Evolutionary conservation across 1,284 basidiomycete species (phyloP).

Genomic region (Pholiota adiposa): DNA sequence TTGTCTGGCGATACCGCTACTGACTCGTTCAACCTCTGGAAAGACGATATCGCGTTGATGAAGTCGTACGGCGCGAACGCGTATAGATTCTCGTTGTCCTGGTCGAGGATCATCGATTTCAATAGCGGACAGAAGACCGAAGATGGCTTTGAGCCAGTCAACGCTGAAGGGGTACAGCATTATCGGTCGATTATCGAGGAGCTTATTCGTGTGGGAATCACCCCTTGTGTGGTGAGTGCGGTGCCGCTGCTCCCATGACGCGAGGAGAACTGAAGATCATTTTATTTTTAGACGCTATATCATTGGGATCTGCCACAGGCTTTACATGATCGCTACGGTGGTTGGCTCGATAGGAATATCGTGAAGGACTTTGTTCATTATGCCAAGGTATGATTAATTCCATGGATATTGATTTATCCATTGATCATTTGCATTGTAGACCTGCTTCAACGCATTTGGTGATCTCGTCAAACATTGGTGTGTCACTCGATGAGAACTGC

Average conservation of each 20-base stretch:
- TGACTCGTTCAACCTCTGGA: conserved; percentile 71
- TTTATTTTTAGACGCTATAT: conserved; percentile 62
- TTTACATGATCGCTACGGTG: conserved; percentile 72
- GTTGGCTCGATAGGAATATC: conserved; percentile 72
- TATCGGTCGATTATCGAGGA: conserved; percentile 74
- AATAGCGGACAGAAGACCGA: conserved; percentile 35
- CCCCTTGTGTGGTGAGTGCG: conserved; percentile 62
- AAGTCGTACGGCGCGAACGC: conserved; percentile 61
- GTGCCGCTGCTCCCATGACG: neutral
- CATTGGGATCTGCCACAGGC: conserved; percentile 81
- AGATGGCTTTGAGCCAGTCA: conserved; percentile 72
- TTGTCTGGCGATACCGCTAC: conserved; percentile 71
- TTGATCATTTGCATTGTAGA: conserved; percentile 30
- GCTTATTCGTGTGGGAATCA: conserved; percentile 64
- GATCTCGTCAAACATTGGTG: conserved; percentile 79
- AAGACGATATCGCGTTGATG: conserved; percentile 70
- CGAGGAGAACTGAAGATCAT: neutral
- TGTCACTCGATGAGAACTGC: neutral
- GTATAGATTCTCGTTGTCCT: conserved; percentile 75
- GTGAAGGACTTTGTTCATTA: conserved; percentile 68
- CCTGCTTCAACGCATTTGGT: conserved; percentile 76
- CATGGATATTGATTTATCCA: neutral
- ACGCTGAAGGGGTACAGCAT: conserved; percentile 67
- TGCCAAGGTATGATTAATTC: conserved; percentile 45
- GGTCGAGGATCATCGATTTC: conserved; percentile 68